Base-by-base conservation (phyloP, 164 flowering plant genomes). In the Vitis riparia region DNA sequence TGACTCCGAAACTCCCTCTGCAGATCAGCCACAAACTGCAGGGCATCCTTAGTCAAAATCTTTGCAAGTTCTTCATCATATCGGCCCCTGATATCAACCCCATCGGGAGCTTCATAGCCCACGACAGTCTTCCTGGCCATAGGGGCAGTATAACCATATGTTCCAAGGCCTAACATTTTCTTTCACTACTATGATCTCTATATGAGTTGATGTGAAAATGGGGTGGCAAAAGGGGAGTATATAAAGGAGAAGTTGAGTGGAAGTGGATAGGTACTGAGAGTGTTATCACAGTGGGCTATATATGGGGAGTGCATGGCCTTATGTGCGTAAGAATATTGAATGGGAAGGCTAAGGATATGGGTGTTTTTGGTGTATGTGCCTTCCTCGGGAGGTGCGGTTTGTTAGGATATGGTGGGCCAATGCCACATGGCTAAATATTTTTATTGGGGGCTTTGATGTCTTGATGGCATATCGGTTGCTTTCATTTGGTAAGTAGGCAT, bases 71-170 rank as follows among this genome's bases (percentile, higher is more conserved):
- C 91, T 2, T 71, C 79, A 60, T 81, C 82, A 60, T 80, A 93
- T 13, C 88, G 72, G 0, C 98, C 98, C 49, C 92, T 77, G 13
- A 91, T 77, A 44, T 93, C 98, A 1, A 93, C 94, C n/a, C 98
- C 97, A 3, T 87, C 85, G 0, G 97, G 97, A 1, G 73, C 86
- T 47, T 93, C 89, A 48, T 93, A 91, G 55, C 52, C 70, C 0
- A 51, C 65, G 7, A 55, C 76, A 13, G n/a, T 66, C 66, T 14
- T 72, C 11, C 8, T 53, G 1, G 61, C 51, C 29, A 51, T 8
- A 19, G 51, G 5, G 19, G 70, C 30, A 1, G 71, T 1, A 57
- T 68, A 58, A 3, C 64, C 70, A 29, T 74, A 62, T 2, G 68
- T 57, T 5, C 65, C 77, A 29, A 62, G 11, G 5, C 71, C 72